Conservation (phyloP, 805 yeast species). For the Metschnikowia chrysomelidarum region DNA sequence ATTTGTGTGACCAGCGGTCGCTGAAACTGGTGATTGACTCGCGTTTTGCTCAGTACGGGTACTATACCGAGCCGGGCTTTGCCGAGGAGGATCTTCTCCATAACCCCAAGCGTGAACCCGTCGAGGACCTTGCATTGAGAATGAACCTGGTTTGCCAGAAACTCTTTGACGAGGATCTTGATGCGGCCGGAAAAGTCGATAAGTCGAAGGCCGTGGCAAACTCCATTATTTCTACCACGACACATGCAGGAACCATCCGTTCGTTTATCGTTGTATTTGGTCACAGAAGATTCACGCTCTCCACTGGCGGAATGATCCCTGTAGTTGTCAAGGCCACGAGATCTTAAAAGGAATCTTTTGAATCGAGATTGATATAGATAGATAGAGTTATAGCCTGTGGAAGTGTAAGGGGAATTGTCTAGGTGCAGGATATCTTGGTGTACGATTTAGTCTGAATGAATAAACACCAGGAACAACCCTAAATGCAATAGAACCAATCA, state of each 20-base stretch:
- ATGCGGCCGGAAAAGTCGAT: conserved; percentile 17
- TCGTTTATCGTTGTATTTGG: conserved; percentile 48
- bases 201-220: conserved; percentile 22
- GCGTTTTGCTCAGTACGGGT: conserved; percentile 34
- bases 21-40: conserved; percentile 34
- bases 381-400: no score
- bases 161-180: conserved; percentile 27
- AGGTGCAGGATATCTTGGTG: no score
- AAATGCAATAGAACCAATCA: no score
- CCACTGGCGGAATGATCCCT: conserved; percentile 67
- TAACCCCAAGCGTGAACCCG: conserved; percentile 46
- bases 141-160: conserved; percentile 44
- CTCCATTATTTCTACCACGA: conserved; percentile 45
- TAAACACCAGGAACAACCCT: no score
- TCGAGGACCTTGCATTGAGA: conserved; percentile 49
- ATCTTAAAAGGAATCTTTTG: not conserved
- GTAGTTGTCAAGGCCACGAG: conserved; percentile 49
- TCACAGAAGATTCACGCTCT: conserved; percentile 56
- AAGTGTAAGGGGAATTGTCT: no score
- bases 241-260: conserved; percentile 62
- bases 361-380: not conserved
- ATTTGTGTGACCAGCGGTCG: conserved; percentile 59
- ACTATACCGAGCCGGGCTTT: conserved; percentile 43
- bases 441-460: no score
- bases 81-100: conserved; percentile 50